phyloP scores from a whole-genome alignment of 768 basidiomycete genomes.

The Suillus ampliporus region DNA sequence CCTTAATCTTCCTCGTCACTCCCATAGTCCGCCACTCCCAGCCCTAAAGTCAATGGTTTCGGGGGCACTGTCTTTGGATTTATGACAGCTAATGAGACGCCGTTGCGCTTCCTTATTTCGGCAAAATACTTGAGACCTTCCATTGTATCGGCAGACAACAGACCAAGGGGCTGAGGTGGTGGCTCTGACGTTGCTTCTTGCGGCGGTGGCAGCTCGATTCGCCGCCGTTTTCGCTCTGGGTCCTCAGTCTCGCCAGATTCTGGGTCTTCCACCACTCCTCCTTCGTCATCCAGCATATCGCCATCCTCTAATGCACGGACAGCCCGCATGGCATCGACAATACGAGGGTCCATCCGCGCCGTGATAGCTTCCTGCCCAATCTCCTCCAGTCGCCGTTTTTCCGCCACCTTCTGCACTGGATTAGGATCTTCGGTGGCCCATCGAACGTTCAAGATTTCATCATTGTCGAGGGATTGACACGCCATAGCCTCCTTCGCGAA shows the following conservation, averaged over 20 bases:
- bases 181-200: slow-evolving; percentile 35
- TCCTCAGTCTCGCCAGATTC: slow-evolving; percentile 43
- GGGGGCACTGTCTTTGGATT: slow-evolving; percentile 35
- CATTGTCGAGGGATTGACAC: slow-evolving; percentile 95
- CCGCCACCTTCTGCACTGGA: slow-evolving; percentile 84
- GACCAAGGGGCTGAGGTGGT: slow-evolving; percentile 51
- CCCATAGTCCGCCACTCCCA: slow-evolving; percentile 78
- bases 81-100: slow-evolving; percentile 22
- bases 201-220: slow-evolving; percentile 33
- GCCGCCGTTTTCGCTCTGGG: slow-evolving; percentile 45
- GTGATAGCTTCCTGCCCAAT: slow-evolving; percentile 88
- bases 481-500: slow-evolving; percentile 99
- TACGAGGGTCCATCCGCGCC: slow-evolving; percentile 82
- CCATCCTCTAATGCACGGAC: slow-evolving; percentile 92
- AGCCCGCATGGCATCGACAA: slow-evolving; percentile 87
- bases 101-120: slow-evolving; percentile 78
- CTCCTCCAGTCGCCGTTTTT: slow-evolving; percentile 83
- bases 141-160: slow-evolving; percentile 84
- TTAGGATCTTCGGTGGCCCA: slow-evolving; percentile 99
- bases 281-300: slow-evolving; percentile 41
- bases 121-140: slow-evolving; percentile 93
- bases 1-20: slow-evolving; percentile 66
- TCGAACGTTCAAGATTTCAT: slow-evolving; percentile 96
- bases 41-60: slow-evolving; percentile 43
- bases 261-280: slow-evolving; percentile 34